Base-by-base conservation (phyloP, 768 basidiomycete genomes). In the Saitozyma podzolica region DNA sequence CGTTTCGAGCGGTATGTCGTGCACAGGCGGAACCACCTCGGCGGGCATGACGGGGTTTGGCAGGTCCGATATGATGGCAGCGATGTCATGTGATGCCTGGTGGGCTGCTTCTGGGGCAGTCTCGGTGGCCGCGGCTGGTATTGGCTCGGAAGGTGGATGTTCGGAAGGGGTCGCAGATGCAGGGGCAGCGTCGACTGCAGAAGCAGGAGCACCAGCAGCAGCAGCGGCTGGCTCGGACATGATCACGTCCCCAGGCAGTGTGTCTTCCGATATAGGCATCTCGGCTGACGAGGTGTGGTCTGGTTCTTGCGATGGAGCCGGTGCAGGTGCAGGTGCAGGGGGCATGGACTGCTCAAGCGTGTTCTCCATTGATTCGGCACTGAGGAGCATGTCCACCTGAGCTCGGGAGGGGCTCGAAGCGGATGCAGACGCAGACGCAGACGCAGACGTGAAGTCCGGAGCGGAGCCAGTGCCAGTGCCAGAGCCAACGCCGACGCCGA, bases 321-420 rank as follows among this genome's bases (percentile, higher is more conserved):
- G 20, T 29, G 45, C 45, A 14, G 54, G 37, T 41, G 40, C 60
- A 7, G 68, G 73, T 29, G 64, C 68, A 50, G 60, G 48, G 8
- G 73, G 73, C n/a, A 74, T 74, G 45, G 65, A 59, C 17, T 58
- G 45, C 56, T 74, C 73, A 47, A 74, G 64, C 9, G 67, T 66
- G 43, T 29, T 39, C 57, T 72, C 73, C 40, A 70, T 59, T 1
- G 54, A 57, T 50, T 67, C 63, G n/a, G 73, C 73, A 56, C 59
- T 67, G 10, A 62, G 56, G 50, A 74, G 39, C 10, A 66, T 41
- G 40, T 67, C 54, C 16, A 64, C 53, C 42, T 65, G 45, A 16
- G 62, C 67, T 53, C 29, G 10, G 29, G 49, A 53, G 6, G 17
- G 41, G 9, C 42, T 13, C 19, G 54, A 20, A 29, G 45, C 17